Evolutionary conservation across 2,329 filamentous ascomycete species (phyloP).

Genomic region (Aureobasidium musti): DNA sequence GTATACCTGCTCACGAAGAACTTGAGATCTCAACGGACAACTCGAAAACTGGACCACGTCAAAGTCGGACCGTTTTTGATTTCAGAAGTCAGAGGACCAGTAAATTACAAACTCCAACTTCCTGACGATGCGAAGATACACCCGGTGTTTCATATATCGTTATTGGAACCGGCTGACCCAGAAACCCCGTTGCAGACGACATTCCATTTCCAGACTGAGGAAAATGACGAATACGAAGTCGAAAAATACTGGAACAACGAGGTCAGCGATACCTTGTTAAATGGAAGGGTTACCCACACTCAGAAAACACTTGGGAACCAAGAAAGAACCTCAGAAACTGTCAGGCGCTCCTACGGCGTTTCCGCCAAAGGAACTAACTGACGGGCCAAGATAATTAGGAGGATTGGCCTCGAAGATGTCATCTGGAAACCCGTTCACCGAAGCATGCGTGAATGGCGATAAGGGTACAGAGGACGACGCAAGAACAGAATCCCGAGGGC

Average conservation of each 20-base stretch:
- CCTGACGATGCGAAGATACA: constrained; percentile 15
- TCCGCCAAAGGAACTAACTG: too few relatives aligned
- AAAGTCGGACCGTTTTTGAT: constrained; percentile 33
- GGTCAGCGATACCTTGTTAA: constrained; percentile 24
- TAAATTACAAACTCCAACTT: constrained; percentile 24
- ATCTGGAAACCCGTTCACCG: too few relatives aligned
- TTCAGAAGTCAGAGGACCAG: constrained; percentile 25
- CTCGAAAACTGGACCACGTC: constrained; percentile 32
- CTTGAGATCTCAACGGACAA: constrained; percentile 29
- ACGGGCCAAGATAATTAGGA: too few relatives aligned
- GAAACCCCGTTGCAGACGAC: constrained; percentile 18
- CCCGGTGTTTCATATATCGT: constrained; percentile 10
- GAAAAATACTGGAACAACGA: constrained; percentile 19
- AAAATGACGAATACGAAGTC: constrained; percentile 13
- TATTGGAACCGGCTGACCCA: constrained; percentile 14
- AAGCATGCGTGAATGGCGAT: too few relatives aligned
- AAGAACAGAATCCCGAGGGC: too few relatives aligned
- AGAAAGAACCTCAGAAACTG: constrained; percentile 9
- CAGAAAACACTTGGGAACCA: constrained; percentile 20
- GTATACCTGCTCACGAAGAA: constrained; percentile 32
- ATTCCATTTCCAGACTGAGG: constrained; percentile 20
- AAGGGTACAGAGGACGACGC: too few relatives aligned
- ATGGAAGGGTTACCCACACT: constrained; percentile 20
- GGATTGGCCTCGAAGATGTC: too few relatives aligned
- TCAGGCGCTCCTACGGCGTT: too few relatives aligned